Base-by-base conservation (phyloP, 2,329 filamentous ascomycete species). In the Phyllosticta capitalensis region DNA sequence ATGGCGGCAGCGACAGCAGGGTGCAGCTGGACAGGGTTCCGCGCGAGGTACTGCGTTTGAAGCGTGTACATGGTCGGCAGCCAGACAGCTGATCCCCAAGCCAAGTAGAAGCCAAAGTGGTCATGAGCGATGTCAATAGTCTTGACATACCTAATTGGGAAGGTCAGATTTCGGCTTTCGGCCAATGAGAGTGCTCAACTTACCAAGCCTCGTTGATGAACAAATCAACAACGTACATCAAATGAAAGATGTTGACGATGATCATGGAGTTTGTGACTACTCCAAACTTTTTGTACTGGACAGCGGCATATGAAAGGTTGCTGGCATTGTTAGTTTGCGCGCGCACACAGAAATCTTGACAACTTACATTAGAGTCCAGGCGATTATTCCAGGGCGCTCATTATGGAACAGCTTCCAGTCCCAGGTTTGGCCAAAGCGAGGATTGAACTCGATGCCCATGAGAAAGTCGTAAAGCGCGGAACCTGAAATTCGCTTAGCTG, bases 371-470 rank as follows among this genome's bases (percentile, higher is more conserved):
- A 78, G 64, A n/a, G 75, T 76, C 76, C 76, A 79, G 9, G 72
- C 70, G 61, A 79, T 69, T 57, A 79, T 79, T 9, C 77, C 78
- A n/a, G 74, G 73, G 21, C 78, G 68, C 3, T 77, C 76, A 56
- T 78, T 79, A 54, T 12, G 48, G 21, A 60, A 60, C 19, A 60
- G 49, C 30, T 60, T 60, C 58, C 58, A 60, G 22, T 68, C 63
- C 72, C 45, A 72, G 66, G 56, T 69, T 65, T 60, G 71, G 50
- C 58, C 58, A 82, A 60, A 60, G 22, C 58, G 58, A 24, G 58
- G 58, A 12, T 60, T 60, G 65, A 84, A 82, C 61, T 79, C 77
- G 20, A 79, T 92, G 64, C 86, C 89, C 89, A 95, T 92, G 60
- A 87, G 74, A 69, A 75, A 74, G 66, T 75, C 81, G 48, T 59